Conservation (phyloP, 2,329 filamentous ascomycete genomes). For the Colletotrichum incanum region DNA sequence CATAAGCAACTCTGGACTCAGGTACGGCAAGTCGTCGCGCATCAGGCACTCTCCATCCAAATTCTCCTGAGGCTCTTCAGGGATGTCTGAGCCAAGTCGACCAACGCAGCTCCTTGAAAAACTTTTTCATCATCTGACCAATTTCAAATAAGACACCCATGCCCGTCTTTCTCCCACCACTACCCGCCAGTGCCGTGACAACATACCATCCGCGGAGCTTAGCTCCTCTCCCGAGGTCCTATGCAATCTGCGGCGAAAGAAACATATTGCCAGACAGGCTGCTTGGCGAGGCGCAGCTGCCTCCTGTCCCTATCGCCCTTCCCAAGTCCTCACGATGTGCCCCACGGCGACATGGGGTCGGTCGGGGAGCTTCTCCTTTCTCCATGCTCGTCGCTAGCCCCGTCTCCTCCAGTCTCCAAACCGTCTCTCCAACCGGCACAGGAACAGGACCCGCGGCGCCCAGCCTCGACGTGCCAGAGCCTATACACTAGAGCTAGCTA, state of each 20-base stretch:
- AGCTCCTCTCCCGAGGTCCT: conserved; percentile 2
- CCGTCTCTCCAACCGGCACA: conserved; percentile 14
- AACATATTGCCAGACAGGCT: conserved; percentile 6
- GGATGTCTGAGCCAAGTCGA: conserved; percentile 29
- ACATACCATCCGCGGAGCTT: conserved; percentile 12
- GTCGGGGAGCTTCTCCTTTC: conserved; percentile 28
- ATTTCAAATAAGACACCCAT: conserved; percentile 35
- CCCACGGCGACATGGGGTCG: conserved; percentile 23
- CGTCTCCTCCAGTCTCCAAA: background rate
- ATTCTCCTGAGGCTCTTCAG: conserved; percentile 13
- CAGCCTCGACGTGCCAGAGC: conserved; percentile 3
- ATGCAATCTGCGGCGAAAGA: background rate
- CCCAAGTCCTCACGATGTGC: conserved; percentile 13
- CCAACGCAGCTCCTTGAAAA: conserved; percentile 12
- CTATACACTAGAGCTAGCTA: background rate
- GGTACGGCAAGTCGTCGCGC: background rate
- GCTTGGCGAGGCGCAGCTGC: conserved; percentile 25
- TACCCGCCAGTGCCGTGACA: background rate
- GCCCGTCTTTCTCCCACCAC: background rate
- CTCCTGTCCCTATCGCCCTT: conserved; percentile 4
- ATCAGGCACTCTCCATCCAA: background rate
- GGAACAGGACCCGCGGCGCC: conserved; percentile 14
- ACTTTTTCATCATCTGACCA: conserved; percentile 30
- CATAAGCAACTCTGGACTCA: background rate
- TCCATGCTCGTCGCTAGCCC: conserved; percentile 10